phyloP scores from a whole-genome alignment of 352 stramenopile genomes.

The Pythium oligandrum region DNA sequence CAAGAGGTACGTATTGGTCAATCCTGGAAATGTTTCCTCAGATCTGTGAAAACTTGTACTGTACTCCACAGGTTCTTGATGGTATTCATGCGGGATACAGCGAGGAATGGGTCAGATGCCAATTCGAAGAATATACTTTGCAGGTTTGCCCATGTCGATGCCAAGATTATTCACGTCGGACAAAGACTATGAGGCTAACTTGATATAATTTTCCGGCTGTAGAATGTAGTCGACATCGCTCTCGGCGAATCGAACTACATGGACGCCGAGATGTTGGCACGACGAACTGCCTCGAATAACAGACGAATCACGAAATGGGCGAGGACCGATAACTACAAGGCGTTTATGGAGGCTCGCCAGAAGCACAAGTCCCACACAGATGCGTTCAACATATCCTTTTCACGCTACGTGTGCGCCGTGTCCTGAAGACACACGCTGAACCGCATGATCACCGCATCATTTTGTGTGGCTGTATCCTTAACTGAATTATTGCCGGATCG shows the following conservation, averaged over 20 bases:
- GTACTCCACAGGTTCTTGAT: conserved; percentile 55
- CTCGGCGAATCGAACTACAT: conserved; percentile 76
- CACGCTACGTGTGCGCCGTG: conserved; percentile 32
- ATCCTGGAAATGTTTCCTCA: too few species aligned
- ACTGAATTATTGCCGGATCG: conserved; percentile 16
- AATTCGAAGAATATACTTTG: conserved; percentile 86
- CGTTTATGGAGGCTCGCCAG: conserved; percentile 56
- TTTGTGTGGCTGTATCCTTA: conserved; percentile 29
- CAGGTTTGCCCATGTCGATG: conserved; percentile 25
- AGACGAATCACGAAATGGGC: conserved; percentile 86
- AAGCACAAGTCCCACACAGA: conserved; percentile 38
- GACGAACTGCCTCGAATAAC: conserved; percentile 80
- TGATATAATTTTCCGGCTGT: background rate
- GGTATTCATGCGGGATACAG: conserved; percentile 72
- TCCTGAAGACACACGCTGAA: conserved; percentile 20
- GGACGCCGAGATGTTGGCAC: conserved; percentile 60
- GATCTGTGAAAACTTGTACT: background rate
- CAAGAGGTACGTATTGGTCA: conserved; percentile 37
- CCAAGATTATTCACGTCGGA: too few species aligned
- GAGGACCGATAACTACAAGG: conserved; percentile 83
- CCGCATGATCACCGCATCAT: background rate
- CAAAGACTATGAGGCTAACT: background rate
- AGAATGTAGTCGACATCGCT: conserved; percentile 79
- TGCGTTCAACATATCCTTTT: conserved; percentile 86
- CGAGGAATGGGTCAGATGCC: conserved; percentile 84